Evolutionary conservation across 768 basidiomycete species (phyloP).

Genomic region (Lentinula raphanica): DNA sequence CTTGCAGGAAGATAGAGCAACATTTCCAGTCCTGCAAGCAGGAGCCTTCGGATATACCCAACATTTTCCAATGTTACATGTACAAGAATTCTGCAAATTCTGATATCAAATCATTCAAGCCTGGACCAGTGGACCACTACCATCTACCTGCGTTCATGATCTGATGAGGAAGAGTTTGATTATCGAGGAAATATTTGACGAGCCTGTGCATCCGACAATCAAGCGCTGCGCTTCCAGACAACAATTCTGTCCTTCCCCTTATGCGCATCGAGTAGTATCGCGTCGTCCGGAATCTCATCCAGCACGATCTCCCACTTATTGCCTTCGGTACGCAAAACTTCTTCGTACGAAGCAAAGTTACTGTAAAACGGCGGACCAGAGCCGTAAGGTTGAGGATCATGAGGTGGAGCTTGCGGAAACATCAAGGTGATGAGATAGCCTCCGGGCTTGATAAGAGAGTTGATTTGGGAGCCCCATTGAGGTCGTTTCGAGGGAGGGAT

Average conservation of each 20-base stretch:
- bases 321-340: slow-evolving; percentile 32
- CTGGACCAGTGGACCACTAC: no score
- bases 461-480: slow-evolving; percentile 57
- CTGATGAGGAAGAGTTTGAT: not conserved
- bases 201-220: not conserved
- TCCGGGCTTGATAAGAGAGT: slow-evolving; percentile 50
- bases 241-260: slow-evolving; percentile 46
- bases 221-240: slow-evolving; percentile 42
- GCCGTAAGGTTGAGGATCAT: slow-evolving; percentile 25
- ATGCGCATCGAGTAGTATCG: slow-evolving; percentile 27
- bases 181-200: not conserved
- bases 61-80: no score
- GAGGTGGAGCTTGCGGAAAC: slow-evolving; percentile 45
- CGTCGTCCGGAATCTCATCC: slow-evolving; percentile 45
- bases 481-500: slow-evolving; percentile 49
- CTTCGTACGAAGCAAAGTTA: slow-evolving; percentile 49
- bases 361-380: slow-evolving; percentile 63
- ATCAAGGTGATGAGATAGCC: slow-evolving; percentile 58
- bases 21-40: no score
- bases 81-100: no score
- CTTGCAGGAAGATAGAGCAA: no score
- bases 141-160: no score
- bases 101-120: no score
- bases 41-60: no score
- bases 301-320: slow-evolving; percentile 46